Percentiles rank a stretch among this genome's conserved stretches.
Evolutionary conservation across 2,329 filamentous ascomycete species (phyloP).

Genomic region (Phialophora chinensis): DNA sequence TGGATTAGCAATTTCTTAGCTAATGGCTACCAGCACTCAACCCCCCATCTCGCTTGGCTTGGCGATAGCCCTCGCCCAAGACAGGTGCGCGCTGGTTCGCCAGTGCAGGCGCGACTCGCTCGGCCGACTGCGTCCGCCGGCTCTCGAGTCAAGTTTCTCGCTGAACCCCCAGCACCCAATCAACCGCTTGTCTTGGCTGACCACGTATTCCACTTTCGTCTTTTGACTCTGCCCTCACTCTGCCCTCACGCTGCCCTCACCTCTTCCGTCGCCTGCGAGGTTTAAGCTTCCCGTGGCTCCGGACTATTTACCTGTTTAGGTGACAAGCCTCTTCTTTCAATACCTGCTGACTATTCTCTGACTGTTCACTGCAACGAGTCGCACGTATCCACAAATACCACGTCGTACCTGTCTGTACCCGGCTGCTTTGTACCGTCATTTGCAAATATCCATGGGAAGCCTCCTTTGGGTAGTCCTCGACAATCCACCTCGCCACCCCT

Average conservation of each 20-base stretch:
- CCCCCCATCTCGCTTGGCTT: background rate
- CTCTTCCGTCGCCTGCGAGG: background rate
- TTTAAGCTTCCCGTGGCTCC: constrained; percentile 15
- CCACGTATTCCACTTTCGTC: constrained; percentile 25
- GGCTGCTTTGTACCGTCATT: background rate
- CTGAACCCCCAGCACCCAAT: background rate
- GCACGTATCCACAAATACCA: background rate
- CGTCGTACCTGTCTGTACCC: background rate
- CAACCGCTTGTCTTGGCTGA: constrained; percentile 16
- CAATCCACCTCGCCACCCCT: background rate
- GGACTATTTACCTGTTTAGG: constrained; percentile 25
- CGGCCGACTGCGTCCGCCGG: background rate
- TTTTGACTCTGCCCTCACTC: constrained; percentile 1
- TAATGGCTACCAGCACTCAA: constrained; percentile 18
- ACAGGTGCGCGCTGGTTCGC: too few relatives aligned
- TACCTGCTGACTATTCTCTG: constrained; percentile 24
- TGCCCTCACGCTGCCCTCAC: background rate
- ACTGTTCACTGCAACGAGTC: background rate
- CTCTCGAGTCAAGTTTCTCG: background rate
- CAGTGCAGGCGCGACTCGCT: background rate
- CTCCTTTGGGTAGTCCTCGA: background rate
- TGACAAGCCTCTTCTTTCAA: background rate
- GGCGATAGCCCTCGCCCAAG: too few relatives aligned
- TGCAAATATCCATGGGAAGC: background rate
- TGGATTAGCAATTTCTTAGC: constrained; percentile 38